Conservation (phyloP, 2,329 filamentous ascomycete species). For the Aureobasidium sp. region DNA sequence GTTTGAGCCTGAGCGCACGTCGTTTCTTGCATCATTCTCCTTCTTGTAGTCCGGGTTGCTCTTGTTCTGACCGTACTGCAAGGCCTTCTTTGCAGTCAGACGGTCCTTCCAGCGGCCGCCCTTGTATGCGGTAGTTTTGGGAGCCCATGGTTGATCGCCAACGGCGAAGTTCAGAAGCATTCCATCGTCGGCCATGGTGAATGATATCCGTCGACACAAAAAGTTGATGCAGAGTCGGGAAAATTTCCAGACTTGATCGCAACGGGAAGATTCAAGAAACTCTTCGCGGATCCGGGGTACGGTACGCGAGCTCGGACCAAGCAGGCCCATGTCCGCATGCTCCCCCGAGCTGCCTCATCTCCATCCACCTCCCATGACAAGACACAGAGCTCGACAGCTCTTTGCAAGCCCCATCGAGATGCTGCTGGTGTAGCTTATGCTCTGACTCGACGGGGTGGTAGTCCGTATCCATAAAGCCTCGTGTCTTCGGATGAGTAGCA, state of each 20-base stretch:
- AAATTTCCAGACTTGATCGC: not conserved
- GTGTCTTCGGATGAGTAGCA: not conserved
- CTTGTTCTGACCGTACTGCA: conserved; percentile 44
- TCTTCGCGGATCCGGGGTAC: not conserved
- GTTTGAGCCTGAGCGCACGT: conserved; percentile 2
- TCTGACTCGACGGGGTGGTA: not conserved
- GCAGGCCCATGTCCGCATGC: not conserved
- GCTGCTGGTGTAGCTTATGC: not conserved
- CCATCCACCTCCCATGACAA: no score
- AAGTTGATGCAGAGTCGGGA: not conserved
- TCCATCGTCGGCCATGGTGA: conserved; percentile 79
- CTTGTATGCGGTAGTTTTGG: conserved; percentile 59
- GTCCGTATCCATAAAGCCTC: not conserved
- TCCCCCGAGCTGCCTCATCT: not conserved
- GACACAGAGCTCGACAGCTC: not conserved
- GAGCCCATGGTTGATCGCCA: conserved; percentile 51
- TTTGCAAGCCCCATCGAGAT: not conserved
- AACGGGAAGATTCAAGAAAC: not conserved
- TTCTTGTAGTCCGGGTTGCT: conserved; percentile 6
- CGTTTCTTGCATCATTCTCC: not conserved
- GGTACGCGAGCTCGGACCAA: not conserved
- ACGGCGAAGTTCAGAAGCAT: conserved; percentile 90
- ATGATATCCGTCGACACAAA: not conserved
- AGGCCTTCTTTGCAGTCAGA: conserved; percentile 65
- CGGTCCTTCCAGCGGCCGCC: conserved; percentile 93